These are phyloP conservation scores for Boeremia exigua DNA, from an alignment of 2,329 filamentous ascomycete genomes.

Conservation along the genomic window DNA sequence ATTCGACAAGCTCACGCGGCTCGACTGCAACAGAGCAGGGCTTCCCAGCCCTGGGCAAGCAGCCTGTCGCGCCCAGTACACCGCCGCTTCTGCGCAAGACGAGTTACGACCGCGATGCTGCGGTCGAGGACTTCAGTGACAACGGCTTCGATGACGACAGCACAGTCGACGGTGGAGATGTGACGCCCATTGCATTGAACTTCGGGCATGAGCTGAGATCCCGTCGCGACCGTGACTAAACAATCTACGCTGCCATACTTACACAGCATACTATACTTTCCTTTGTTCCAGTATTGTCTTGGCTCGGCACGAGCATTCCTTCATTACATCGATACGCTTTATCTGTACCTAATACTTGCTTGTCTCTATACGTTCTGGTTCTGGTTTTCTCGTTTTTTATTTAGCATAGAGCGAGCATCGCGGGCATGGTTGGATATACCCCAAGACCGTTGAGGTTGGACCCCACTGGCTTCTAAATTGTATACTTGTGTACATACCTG, in stretches of 20 bases:
- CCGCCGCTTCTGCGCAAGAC: constrained; percentile 63
- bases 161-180: constrained; percentile 50
- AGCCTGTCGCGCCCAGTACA: constrained; percentile 47
- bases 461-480: constrained; percentile 20
- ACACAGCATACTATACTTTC: constrained; percentile 10
- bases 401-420: constrained; percentile 19
- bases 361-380: constrained; percentile 1
- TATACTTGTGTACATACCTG: constrained; percentile 12
- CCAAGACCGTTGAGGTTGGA: constrained; percentile 23
- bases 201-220: constrained; percentile 39
- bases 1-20: constrained; percentile 37
- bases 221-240: constrained; percentile 13
- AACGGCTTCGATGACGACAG: constrained; percentile 59
- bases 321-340: constrained; percentile 6
- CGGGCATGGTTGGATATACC: constrained; percentile 35
- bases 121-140: constrained; percentile 56
- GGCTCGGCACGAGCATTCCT: constrained; percentile 12
- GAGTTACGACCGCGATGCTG: constrained; percentile 66
- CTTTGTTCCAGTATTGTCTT: constrained; percentile 12
- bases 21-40: constrained; percentile 34
- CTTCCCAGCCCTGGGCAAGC: constrained; percentile 41
- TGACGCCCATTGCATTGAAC: constrained; percentile 43
- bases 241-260: neutral
- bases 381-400: constrained; percentile 2
- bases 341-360: constrained; percentile 27